Evolutionary conservation across 2,329 filamentous ascomycete genomes (phyloP), one percentile per base, ranked within the genome.

Genomic region (Neophaeococcomyces mojaviensis): DNA sequence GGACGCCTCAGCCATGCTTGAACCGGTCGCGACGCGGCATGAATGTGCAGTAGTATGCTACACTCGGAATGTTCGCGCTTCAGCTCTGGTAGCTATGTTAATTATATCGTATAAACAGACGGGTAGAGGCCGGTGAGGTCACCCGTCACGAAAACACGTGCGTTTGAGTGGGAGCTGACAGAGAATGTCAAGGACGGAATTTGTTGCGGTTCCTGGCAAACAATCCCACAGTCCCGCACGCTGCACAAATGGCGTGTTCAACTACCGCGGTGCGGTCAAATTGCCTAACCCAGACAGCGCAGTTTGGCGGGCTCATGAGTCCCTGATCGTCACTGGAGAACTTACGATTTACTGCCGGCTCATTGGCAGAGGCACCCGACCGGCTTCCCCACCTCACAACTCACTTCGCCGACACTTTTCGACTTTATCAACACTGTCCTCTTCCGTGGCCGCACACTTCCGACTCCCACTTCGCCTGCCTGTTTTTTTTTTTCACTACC

Each of bases 91-190:
- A n/a, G n/a, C n/a, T n/a, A n/a, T n/a, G n/a, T n/a, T 20, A 13
- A 38, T 20, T 8, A 6, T 20, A 16, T 38, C 35, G 35, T 7
- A 16, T 38, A 38, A 13, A 22, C 24, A 28, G 24, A 28, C 10
- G 24, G 10, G 24, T n/a, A 28, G 5, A 28, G 10, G 24, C 24
- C 24, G 24, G 24, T 28, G 5, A 10, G 24, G 24, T 28, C 15
- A 6, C 16, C 8, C 35, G 8, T 42, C 45, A 37, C 39, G 45
- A 26, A 47, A 36, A 24, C 45, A 47, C 45, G 45, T 47, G 45
- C 42, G 16, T 15, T 5, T 24, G 4, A 13, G 10, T 16, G n/a
- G 15, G 33, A n/a, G 33, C 33, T 20, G 8, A 20, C 18, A 7
- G 35, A 20, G 9, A 22, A 6, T 10, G 4, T 6, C 9, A n/a